Percentiles rank a stretch among this genome's conserved stretches.
Conservation (phyloP, 768 basidiomycete genomes). For the Filobasidium floriforme region DNA sequence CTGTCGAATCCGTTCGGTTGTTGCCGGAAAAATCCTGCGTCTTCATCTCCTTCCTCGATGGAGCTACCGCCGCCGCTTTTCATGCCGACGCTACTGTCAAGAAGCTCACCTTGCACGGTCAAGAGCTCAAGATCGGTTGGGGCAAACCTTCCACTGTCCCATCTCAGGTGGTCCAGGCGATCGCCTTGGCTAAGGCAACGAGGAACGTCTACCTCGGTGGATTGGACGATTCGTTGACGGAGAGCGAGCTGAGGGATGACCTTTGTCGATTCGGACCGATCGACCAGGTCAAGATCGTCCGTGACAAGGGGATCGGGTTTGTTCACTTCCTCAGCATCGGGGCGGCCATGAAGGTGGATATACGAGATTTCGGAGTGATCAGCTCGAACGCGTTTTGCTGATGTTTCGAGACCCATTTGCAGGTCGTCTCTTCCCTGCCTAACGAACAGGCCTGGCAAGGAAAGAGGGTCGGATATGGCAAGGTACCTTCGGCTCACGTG, state of each 20-base stretch:
- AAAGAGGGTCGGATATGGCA: slow-evolving; percentile 95
- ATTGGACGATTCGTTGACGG: slow-evolving; percentile 78
- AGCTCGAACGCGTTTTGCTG: slow-evolving; percentile 6
- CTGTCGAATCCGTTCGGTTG: slow-evolving; percentile 87
- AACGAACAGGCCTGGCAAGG: slow-evolving; percentile 89
- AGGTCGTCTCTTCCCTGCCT: slow-evolving; percentile 91
- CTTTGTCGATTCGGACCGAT: slow-evolving; percentile 87
- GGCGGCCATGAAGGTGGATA: slow-evolving; percentile 79
- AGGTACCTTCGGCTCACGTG: slow-evolving; percentile 43
- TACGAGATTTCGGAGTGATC: background rate
- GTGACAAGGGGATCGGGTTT: slow-evolving; percentile 98
- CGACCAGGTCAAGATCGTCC: slow-evolving; percentile 98
- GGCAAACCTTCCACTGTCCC: slow-evolving; percentile 89
- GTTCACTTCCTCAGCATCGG: slow-evolving; percentile 96
- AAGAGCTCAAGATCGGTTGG: slow-evolving; percentile 98
- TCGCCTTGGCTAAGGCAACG: slow-evolving; percentile 84
- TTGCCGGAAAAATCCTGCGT: slow-evolving; percentile 95
- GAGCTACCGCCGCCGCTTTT: slow-evolving; percentile 86
- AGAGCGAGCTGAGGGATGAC: slow-evolving; percentile 86
- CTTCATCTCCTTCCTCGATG: slow-evolving; percentile 95
- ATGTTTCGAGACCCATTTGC: background rate
- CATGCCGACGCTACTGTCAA: slow-evolving; percentile 94
- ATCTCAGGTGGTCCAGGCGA: slow-evolving; percentile 73
- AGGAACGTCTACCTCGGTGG: slow-evolving; percentile 95
- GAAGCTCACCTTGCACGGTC: slow-evolving; percentile 83